A percentile compares a stretch with the other conserved stretches of the same genome.
These are phyloP conservation scores for Cryptococcus hybrid DNA, from an alignment of 1,284 basidiomycete genomes.

Conservation along the genomic window DNA sequence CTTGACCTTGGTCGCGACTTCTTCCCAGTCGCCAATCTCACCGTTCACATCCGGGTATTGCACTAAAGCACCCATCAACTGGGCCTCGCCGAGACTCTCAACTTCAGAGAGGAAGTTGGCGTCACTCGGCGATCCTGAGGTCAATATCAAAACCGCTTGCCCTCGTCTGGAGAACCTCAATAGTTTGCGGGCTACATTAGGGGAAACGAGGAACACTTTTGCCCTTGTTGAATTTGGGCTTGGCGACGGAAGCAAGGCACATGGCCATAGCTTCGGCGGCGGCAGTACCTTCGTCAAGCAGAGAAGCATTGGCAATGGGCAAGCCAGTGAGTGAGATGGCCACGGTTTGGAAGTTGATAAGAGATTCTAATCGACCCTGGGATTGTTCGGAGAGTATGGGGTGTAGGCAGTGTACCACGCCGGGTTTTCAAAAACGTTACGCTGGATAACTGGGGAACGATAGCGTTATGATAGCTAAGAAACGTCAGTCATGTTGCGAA, in stretches of 20 bases:
- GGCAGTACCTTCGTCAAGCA: conserved; percentile 89
- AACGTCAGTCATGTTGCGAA: conserved; percentile 3
- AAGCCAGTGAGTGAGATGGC: conserved; percentile 91
- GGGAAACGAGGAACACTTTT: conserved; percentile 83
- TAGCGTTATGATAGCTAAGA: conserved; percentile 75
- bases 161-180: conserved; percentile 80
- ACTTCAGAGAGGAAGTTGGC: conserved; percentile 56
- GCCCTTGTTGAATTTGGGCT: conserved; percentile 59
- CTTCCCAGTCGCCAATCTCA: conserved; percentile 70
- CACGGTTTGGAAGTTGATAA: conserved; percentile 98
- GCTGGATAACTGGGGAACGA: conserved; percentile 90
- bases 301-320: conserved; percentile 90
- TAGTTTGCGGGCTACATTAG: conserved; percentile 80
- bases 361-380: conserved; percentile 81
- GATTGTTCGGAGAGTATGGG: conserved; percentile 58
- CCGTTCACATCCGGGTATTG: conserved; percentile 94
- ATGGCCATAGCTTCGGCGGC: conserved; percentile 73
- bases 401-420: conserved; percentile 99
- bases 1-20: conserved; percentile 70
- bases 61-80: conserved; percentile 79
- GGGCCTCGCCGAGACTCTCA: conserved; percentile 54
- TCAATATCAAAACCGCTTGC: conserved; percentile 87
- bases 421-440: conserved; percentile 95
- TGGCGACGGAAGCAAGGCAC: conserved; percentile 46
- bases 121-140: conserved; percentile 58